Base-by-base conservation (phyloP, 208 protist genomes). In the Polymyxa betae region DNA sequence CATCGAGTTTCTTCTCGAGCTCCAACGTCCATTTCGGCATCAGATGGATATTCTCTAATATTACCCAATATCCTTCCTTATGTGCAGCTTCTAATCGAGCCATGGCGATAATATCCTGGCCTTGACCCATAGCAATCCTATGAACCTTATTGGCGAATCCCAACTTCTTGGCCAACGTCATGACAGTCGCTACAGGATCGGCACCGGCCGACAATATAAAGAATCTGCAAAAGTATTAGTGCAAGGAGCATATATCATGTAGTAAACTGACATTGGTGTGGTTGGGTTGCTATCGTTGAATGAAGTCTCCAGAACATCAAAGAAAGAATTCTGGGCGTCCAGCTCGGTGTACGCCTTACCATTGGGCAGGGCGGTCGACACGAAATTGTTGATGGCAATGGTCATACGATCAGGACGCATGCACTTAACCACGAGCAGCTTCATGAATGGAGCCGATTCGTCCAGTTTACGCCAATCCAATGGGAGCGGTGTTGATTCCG, bases 191-290 rank as follows among this genome's bases (percentile, higher is more conserved):
- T 77, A 99, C 95, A 12, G 98, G 98, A 93, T 99, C 98, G 38
- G 98, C 97, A 94, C 98, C 98, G 77, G 98, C 97, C 0, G 98
- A 99, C 54, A 99, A 95, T 88, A 99, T 98, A 94, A 99, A 99
- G 96, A 99, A 99, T n/a, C n/a, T n/a, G n/a, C n/a, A n/a, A n/a
- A n/a, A n/a, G n/a, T n/a, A n/a, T n/a, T n/a, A n/a, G n/a, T n/a
- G n/a, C n/a, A n/a, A n/a, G n/a, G n/a, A n/a, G n/a, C n/a, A n/a
- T n/a, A n/a, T n/a, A n/a, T n/a, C n/a, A n/a, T n/a, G n/a, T n/a
- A n/a, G n/a, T n/a, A n/a, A n/a, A n/a, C n/a, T n/a, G n/a, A n/a
- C 40, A 99, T 94, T 46, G 98, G 97, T 45, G 97, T 99, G 38
- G 94, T 96, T 0, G 96, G 95, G 78, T 94, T 96, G 20, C 97